Percentiles rank a stretch among this genome's conserved stretches.
phyloP scores from a whole-genome alignment of 2,329 filamentous ascomycete genomes.

The Aspergillus tanneri region DNA sequence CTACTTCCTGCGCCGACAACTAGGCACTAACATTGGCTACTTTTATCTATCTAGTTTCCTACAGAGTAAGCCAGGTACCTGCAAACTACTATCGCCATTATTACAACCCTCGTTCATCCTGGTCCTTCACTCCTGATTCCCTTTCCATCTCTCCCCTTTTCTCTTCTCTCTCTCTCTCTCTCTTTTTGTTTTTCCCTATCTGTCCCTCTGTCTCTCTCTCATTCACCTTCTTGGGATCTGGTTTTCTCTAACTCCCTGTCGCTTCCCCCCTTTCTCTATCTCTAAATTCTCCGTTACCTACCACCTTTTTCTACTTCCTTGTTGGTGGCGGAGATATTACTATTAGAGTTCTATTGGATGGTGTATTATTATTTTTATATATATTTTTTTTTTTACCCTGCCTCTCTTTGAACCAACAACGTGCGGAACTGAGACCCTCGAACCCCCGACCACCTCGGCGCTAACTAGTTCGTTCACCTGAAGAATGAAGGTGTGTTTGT shows the following conservation, averaged over 20 bases:
- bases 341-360: constrained; percentile 12
- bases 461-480: constrained; percentile 2
- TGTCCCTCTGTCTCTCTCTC: constrained; percentile 1
- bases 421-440: not conserved
- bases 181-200: constrained; percentile 8
- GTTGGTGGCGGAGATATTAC: constrained; percentile 8
- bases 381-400: constrained; percentile 6
- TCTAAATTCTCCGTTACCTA: constrained; percentile 6
- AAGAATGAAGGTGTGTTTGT: constrained; percentile 26
- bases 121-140: not conserved
- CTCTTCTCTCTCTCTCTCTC: constrained; percentile 10
- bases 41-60: constrained; percentile 4
- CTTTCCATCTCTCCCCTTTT: not conserved
- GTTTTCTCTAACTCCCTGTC: constrained; percentile 6
- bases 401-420: not conserved
- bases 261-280: constrained; percentile 11
- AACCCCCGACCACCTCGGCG: too few relatives aligned
- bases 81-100: not conserved
- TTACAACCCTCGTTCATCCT: not conserved
- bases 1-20: too few relatives aligned
- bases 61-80: too few relatives aligned
- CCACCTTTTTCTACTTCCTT: constrained; percentile 2
- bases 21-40: not conserved
- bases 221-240: not conserved
- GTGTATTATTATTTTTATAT: constrained; percentile 8